Evolutionary conservation across 2,329 filamentous ascomycete genomes (phyloP), one percentile per base, ranked within the genome.

Genomic region (Ploettnerulaceae sp.): DNA sequence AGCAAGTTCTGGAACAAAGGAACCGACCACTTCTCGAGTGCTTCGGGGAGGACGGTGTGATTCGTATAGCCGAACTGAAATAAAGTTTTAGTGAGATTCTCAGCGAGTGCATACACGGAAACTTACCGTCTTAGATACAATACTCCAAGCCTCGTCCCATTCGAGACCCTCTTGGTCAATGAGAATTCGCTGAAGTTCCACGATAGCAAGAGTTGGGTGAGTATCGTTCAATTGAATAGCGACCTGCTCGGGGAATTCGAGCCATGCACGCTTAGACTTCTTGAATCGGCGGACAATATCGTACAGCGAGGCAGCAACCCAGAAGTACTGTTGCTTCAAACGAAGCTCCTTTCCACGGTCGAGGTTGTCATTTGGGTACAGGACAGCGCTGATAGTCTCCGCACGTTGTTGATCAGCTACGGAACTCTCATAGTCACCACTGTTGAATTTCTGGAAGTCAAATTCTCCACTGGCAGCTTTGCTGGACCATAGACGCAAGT

Each of bases 361-460:
- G 34, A 98, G 79, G 68, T 95, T 97, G 69, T 97, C 91, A 63
- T 98, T 98, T 50, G 93, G 93, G 64, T 98, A 98, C 34, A 98
- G 71, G 11, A 98, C 93, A 24, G 91, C 91, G 42, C 90, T 96
- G 71, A 98, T 98, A 45, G 91, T 97, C 73, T 98, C 93, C n/a
- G 93, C 93, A 48, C 88, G 85, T 73, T 98, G 93, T 69, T 97
- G 89, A 58, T 98, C 93, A n/a, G 86, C 88, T 29, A 98, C 93
- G 9, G 93, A 94, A 71, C 87, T 66, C 71, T 98, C 93, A 65
- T 98, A 98, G 60, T 98, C 90, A 54, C 93, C 93, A 49, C 77
- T 93, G 71, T 98, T 98, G 81, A 98, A 98, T 67, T 97, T 97
- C 64, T 96, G 91, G 71, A 98, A 98, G 71, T 98, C 91, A 56